phyloP scores from a whole-genome alignment of 108 stramenopile genomes.

The Mayamaea pseudoterrestris region DNA sequence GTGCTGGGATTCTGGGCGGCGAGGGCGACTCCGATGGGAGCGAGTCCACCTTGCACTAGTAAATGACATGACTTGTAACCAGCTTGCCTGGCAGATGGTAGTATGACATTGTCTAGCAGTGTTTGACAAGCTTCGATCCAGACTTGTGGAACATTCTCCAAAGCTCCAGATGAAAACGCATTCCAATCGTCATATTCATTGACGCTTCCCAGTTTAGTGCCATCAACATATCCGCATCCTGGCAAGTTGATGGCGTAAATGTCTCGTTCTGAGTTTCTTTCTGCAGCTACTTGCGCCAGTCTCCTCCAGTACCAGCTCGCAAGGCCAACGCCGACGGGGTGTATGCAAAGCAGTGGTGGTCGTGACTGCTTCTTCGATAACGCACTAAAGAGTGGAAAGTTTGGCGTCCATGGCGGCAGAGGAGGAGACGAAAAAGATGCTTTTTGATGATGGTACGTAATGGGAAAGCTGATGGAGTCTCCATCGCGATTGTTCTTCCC shows the following conservation, averaged over 20 bases:
- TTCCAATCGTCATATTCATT: too few species aligned
- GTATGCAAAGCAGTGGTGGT: conserved; percentile 32
- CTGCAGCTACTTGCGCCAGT: conserved; percentile 18
- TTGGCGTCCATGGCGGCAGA: too few species aligned
- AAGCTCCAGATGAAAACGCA: not conserved
- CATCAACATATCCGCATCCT: conserved; percentile 51
- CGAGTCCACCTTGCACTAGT: conserved; percentile 51
- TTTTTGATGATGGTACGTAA: too few species aligned
- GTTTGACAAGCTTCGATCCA: conserved; percentile 52
- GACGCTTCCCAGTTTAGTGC: conserved; percentile 35
- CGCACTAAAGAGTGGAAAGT: too few species aligned
- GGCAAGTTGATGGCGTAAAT: conserved; percentile 53
- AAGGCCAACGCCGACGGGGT: conserved; percentile 62
- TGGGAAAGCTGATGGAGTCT: too few species aligned
- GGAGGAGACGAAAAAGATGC: too few species aligned
- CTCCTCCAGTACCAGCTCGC: conserved; percentile 55
- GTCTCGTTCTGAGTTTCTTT: conserved; percentile 15
- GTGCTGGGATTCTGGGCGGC: conserved; percentile 35
- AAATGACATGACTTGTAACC: conserved; percentile 19
- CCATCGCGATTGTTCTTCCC: too few species aligned
- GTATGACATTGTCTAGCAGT: conserved; percentile 16
- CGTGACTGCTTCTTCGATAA: too few species aligned
- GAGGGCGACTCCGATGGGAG: conserved; percentile 44
- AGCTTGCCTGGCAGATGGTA: not conserved
- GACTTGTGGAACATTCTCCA: conserved; percentile 36